These are phyloP conservation scores for Botryotinia narcissicola DNA, from an alignment of 2,329 filamentous ascomycete genomes.

Conservation along the genomic window DNA sequence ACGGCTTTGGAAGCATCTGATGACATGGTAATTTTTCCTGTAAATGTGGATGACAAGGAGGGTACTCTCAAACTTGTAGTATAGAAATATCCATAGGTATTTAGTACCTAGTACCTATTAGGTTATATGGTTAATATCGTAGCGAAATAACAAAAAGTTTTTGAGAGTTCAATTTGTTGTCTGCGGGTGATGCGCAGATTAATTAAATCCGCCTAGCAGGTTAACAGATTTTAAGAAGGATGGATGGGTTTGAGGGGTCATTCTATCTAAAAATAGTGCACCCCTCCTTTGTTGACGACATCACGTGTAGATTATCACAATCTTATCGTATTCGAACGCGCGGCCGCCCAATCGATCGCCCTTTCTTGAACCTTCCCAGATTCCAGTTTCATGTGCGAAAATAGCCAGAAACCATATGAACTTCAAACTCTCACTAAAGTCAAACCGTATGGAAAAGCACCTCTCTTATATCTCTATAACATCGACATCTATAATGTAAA, in stretches of 20 bases:
- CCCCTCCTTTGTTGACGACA: conserved; percentile 5
- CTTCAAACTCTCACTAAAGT: background rate
- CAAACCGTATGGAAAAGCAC: background rate
- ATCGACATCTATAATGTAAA: conserved; percentile 25
- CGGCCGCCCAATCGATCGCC: background rate
- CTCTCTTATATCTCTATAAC: background rate
- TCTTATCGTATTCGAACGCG: conserved; percentile 18
- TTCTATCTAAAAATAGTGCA: conserved; percentile 3
- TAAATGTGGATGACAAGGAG: background rate
- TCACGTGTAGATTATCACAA: conserved; percentile 19
- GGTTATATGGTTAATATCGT: background rate
- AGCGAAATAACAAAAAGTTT: background rate
- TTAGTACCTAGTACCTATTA: background rate
- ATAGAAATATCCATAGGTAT: background rate
- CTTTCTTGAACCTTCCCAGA: background rate
- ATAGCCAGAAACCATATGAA: conserved; percentile 4
- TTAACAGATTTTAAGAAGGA: background rate
- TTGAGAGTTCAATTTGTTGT: background rate
- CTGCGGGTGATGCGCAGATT: background rate
- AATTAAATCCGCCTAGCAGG: background rate
- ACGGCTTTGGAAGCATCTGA: conserved; percentile 17
- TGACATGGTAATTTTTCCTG: background rate
- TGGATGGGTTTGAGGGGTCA: background rate
- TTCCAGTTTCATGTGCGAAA: conserved; percentile 15
- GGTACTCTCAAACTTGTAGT: conserved; percentile 8